A percentile compares a stretch with the other conserved stretches of the same genome.
phyloP scores from a whole-genome alignment of 139 green algal genomes.

The Monoraphidium neglectum region DNA sequence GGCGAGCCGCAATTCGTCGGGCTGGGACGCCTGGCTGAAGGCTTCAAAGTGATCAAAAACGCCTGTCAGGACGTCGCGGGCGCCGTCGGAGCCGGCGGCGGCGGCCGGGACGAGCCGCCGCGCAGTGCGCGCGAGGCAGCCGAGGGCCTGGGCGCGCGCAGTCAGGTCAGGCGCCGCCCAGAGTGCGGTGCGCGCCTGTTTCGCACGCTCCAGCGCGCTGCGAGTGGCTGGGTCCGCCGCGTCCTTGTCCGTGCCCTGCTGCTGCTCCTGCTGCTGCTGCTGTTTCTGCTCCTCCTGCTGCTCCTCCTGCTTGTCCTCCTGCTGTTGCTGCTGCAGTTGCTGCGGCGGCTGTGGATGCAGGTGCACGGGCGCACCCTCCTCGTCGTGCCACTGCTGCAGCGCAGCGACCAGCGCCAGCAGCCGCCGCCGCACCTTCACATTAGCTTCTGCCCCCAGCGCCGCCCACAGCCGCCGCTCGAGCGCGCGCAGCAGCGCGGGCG shows the following conservation, averaged over 20 bases:
- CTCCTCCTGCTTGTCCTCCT: not conserved
- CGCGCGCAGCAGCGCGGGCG: not conserved
- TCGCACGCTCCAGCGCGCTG: slow-evolving; percentile 27
- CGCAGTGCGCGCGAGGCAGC: slow-evolving; percentile 44
- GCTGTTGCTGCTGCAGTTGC: not conserved
- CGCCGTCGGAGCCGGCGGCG: not conserved
- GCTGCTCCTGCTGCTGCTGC: slow-evolving; percentile 10
- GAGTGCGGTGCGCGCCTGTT: slow-evolving; percentile 26
- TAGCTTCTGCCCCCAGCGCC: slow-evolving; percentile 4
- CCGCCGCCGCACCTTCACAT: slow-evolving; percentile 25
- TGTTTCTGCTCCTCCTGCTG: not conserved
- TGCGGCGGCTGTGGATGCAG: slow-evolving; percentile 28
- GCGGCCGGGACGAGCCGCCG: slow-evolving; percentile 8
- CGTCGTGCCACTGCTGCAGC: not conserved
- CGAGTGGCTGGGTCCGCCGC: slow-evolving; percentile 4
- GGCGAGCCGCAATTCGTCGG: slow-evolving; percentile 57
- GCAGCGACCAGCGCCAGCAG: not conserved
- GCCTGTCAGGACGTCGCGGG: not conserved
- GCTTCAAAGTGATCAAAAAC: not conserved
- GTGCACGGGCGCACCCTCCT: slow-evolving; percentile 2
- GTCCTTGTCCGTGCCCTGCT: slow-evolving; percentile 15
- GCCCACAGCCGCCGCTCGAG: slow-evolving; percentile 13
- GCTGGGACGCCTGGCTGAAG: slow-evolving; percentile 36
- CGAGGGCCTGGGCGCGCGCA: slow-evolving; percentile 33
- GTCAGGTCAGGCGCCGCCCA: slow-evolving; percentile 30